Evolutionary conservation across 768 basidiomycete species (phyloP), one percentile per base, ranked within the genome.

Genomic region (Gloeophyllum trabeum): DNA sequence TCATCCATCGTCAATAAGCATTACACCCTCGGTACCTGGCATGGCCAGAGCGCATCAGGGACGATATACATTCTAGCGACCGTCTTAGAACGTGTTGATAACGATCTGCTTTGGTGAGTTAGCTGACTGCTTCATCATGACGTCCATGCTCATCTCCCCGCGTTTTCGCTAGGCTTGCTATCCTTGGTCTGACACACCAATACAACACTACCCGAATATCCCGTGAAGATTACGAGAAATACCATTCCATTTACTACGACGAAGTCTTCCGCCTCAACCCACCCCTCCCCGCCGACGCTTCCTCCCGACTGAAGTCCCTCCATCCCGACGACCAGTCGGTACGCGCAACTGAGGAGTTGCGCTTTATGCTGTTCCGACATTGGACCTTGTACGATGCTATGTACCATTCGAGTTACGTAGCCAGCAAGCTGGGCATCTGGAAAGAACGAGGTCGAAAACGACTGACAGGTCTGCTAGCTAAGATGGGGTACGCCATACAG

Each of bases 381-480:
- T 99, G 96, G 96, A 97, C 85, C 23, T 63, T 99, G 36, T 98
- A 97, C 56, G 96, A 99, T 54, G 81, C 93, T 7, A 98, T 99
- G 96, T 81, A 82, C 53, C 94, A 99, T 59, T 96, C 92, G 3
- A 87, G 86, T 44, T 99, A 98, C 53, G 83, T 99, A 14, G 93
- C 92, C 5, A 83, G 87, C 40, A 91, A 90, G 59, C 71, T 99
- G 45, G 92, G 91, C 3, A 88, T 94, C 43, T 98, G 96, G 96
- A 91, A 86, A 55, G 94, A 98, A 58, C 75, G 79, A 42, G 96
- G 96, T 18, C 71, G 86, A 46, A 93, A 91, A 58, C 74, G 80
- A 48, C 63, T 99, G 43, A 88, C 83, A 1, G 96, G 94, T 5
- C 65, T 99, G 39, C 66, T 99, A 19, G 96, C 96, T 13, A 98